Evolutionary conservation across 305 asterid genomes (phyloP).

Genomic region (Andrographis paniculata): DNA sequence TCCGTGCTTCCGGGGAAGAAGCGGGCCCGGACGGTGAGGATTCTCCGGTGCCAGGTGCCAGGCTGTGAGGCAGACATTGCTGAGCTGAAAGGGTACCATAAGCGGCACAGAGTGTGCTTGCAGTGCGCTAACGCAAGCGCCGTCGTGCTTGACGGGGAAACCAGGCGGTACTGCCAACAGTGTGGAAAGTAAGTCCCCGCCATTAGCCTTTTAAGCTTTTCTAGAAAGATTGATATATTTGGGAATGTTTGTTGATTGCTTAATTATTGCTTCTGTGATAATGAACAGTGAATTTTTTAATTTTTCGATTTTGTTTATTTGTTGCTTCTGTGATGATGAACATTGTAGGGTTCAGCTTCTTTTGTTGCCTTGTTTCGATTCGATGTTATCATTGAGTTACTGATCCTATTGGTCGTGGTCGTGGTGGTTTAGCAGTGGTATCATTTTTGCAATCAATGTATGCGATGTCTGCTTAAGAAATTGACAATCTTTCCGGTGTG

Average conservation of each 20-base stretch:
- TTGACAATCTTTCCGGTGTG: neutral
- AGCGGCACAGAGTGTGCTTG: constrained; percentile 61
- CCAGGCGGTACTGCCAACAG: constrained; percentile 70
- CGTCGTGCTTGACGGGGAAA: constrained; percentile 53
- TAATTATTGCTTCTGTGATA: constrained; percentile 9
- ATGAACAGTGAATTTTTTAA: constrained; percentile 2
- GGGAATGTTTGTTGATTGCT: constrained; percentile 11
- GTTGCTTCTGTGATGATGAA: too few relatives aligned
- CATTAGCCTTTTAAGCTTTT: neutral
- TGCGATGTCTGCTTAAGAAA: too few relatives aligned
- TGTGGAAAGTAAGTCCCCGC: constrained; percentile 59
- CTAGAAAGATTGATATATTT: neutral
- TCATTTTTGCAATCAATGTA: too few relatives aligned
- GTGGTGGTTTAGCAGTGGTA: too few relatives aligned
- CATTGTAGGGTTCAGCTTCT: too few relatives aligned
- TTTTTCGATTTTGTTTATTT: neutral
- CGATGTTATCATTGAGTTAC: neutral
- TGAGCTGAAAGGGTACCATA: constrained; percentile 71
- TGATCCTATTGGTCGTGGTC: neutral
- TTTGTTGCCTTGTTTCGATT: neutral
- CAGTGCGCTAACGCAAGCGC: constrained; percentile 48
- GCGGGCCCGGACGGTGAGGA: constrained; percentile 32
- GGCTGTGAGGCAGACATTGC: constrained; percentile 65
- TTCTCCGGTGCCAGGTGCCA: constrained; percentile 51
- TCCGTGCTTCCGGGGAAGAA: constrained; percentile 33